Conservation (phyloP, 495 filamentous ascomycete species). For the Neurospora sp. region DNA sequence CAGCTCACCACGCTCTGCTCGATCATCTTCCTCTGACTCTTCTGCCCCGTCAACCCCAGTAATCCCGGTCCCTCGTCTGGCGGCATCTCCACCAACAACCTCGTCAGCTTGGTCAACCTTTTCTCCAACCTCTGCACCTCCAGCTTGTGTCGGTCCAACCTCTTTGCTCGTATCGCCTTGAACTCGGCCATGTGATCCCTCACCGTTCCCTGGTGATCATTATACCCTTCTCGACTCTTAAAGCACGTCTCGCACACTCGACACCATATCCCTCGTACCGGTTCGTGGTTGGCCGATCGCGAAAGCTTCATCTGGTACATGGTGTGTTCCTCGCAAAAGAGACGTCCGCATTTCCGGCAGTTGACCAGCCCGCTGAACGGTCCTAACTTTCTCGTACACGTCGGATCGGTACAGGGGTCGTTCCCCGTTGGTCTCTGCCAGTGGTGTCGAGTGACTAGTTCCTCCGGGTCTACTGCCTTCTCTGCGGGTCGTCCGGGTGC, state of each 20-base stretch:
- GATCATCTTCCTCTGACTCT: slow-evolving; percentile 60
- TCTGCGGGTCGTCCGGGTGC: slow-evolving; percentile 21
- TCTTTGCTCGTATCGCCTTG: slow-evolving; percentile 54
- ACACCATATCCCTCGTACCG: slow-evolving; percentile 86
- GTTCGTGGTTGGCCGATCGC: slow-evolving; percentile 80
- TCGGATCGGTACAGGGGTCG: slow-evolving; percentile 78
- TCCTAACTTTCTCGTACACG: slow-evolving; percentile 70
- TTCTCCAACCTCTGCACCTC: slow-evolving; percentile 88
- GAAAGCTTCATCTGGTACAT: slow-evolving; percentile 99
- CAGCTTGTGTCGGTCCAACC: slow-evolving; percentile 70
- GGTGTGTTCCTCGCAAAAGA: slow-evolving; percentile 97
- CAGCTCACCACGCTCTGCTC: slow-evolving; percentile 90
- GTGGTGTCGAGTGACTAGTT: slow-evolving; percentile 75
- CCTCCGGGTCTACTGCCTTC: slow-evolving; percentile 66
- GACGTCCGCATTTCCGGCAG: slow-evolving; percentile 79
- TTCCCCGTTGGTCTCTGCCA: slow-evolving; percentile 71
- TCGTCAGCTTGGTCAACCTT: slow-evolving; percentile 79
- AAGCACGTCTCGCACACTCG: slow-evolving; percentile 96
- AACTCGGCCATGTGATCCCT: slow-evolving; percentile 66
- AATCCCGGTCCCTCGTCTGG: slow-evolving; percentile 36
- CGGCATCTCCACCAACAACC: slow-evolving; percentile 63
- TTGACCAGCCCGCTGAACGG: slow-evolving; percentile 76
- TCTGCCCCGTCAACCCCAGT: slow-evolving; percentile 30
- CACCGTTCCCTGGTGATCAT: slow-evolving; percentile 65
- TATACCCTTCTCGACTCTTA: slow-evolving; percentile 91